Evolutionary conservation across 2,329 filamentous ascomycete species (phyloP), one percentile per base, ranked within the genome.

Genomic region (Neonectria sp.): DNA sequence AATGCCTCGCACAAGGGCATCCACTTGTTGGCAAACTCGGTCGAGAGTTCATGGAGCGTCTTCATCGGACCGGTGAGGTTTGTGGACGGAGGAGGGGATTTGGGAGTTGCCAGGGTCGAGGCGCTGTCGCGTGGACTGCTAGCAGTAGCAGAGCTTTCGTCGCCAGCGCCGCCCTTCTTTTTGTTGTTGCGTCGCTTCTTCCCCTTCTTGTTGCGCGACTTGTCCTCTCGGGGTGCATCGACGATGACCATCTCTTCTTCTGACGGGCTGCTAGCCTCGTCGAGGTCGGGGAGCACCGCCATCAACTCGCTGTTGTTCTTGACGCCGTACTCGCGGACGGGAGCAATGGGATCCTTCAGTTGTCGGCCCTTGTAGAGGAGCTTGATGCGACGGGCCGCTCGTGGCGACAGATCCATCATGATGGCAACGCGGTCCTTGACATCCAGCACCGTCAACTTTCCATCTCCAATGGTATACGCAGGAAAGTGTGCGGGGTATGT

Each of bases 321-420:
- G 33, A 92, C 83, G 15, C 88, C 89, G 72, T 91, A 91, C 51
- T 90, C 86, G 53, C 87, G 84, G 53, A 89, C 87, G 2, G 85
- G 84, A 51, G 85, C 86, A 37, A 86, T 82, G 48, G 89, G 86
- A 71, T 93, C 89, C 79, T 92, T 93, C 58, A 95, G 81, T 71
- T 91, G 89, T 69, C 86, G 87, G 62, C 92, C 93, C 79, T 94
- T 94, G 84, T 93, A 94, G 65, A 92, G 85, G 76, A 95, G 85
- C 79, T 91, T 92, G 77, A 94, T 83, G 53, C 86, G 82, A 33
- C 80, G 80, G 8, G 82, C 78, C 76, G 84, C 77, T 75, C 83
- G 82, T 52, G 90, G 86, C 6, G 87, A 84, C 35, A 93, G 81
- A 59, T 89, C 88, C 81, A 93, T 86, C 77, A 93, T 86, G 71